Percentiles rank a stretch among this genome's conserved stretches.
These are phyloP conservation scores for Cardamine occulta DNA, from an alignment of 345 rosid species.

Conservation along the genomic window DNA sequence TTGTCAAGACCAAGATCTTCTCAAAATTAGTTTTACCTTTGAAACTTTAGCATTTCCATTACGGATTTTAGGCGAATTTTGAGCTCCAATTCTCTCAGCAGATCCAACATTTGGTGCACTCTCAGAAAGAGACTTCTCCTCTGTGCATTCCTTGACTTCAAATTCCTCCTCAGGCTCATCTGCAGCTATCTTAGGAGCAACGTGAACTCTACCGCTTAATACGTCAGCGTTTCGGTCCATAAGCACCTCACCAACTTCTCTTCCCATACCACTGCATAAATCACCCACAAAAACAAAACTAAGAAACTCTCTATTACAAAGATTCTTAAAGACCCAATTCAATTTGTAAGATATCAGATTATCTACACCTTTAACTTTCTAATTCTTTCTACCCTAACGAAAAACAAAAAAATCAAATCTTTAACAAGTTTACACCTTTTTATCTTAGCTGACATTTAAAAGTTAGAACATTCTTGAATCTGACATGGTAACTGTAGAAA, in stretches of 20 bases:
- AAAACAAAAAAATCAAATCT: background rate
- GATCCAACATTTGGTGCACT: slow-evolving; percentile 22
- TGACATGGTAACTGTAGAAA: slow-evolving; percentile 29
- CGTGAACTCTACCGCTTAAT: slow-evolving; percentile 50
- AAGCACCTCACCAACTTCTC: slow-evolving; percentile 59
- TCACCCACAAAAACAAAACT: slow-evolving; percentile 9
- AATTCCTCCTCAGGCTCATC: slow-evolving; percentile 58
- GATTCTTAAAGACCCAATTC: slow-evolving; percentile 30
- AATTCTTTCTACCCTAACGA: slow-evolving; percentile 4
- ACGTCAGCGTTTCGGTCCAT: slow-evolving; percentile 67
- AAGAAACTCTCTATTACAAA: slow-evolving; percentile 6
- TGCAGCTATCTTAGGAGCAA: slow-evolving; percentile 56
- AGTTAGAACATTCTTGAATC: slow-evolving; percentile 25
- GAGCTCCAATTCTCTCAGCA: slow-evolving; percentile 32
- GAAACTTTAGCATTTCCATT: slow-evolving; percentile 26
- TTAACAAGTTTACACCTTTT: slow-evolving; percentile 9
- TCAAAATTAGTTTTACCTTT: slow-evolving; percentile 25
- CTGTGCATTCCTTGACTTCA: slow-evolving; percentile 62
- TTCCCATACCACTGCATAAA: slow-evolving; percentile 76
- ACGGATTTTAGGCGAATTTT: slow-evolving; percentile 21
- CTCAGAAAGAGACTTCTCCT: slow-evolving; percentile 36
- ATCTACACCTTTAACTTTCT: slow-evolving; percentile 5
- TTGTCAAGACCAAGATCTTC: slow-evolving; percentile 5
- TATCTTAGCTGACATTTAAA: background rate
- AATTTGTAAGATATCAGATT: slow-evolving; percentile 56